Evolutionary conservation across 2,329 filamentous ascomycete genomes (phyloP).

Genomic region (Hypoxylon sp.): DNA sequence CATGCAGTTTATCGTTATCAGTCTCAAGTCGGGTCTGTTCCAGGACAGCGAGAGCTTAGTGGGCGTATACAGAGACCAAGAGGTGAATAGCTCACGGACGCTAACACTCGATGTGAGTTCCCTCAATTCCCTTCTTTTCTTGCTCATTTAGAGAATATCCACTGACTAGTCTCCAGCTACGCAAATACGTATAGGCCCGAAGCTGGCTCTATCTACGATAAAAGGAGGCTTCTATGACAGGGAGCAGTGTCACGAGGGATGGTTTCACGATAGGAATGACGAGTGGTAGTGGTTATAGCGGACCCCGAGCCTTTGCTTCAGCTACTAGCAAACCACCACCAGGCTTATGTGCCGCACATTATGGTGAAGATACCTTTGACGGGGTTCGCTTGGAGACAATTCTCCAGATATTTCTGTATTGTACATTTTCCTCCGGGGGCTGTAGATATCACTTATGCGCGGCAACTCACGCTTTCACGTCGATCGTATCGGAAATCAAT

Average conservation of each 20-base stretch:
- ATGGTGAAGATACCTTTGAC: constrained; percentile 23
- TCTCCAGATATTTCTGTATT: constrained; percentile 24
- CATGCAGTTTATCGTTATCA: constrained; percentile 99
- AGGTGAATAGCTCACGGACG: constrained; percentile 89
- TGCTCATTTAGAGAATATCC: background rate
- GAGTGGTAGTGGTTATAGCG: background rate
- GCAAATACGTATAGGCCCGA: constrained; percentile 47
- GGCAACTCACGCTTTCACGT: constrained; percentile 11
- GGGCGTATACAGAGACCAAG: constrained; percentile 95
- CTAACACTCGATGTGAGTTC: constrained; percentile 92
- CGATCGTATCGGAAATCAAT: background rate
- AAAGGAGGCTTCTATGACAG: constrained; percentile 3
- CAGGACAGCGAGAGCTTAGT: constrained; percentile 96
- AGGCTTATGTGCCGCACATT: background rate
- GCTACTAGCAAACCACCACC: background rate
- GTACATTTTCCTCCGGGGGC: constrained; percentile 11
- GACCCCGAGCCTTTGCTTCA: background rate
- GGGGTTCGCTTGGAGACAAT: constrained; percentile 19
- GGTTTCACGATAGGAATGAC: constrained; percentile 34
- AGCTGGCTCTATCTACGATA: constrained; percentile 4
- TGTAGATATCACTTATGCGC: constrained; percentile 27
- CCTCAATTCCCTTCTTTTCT: background rate
- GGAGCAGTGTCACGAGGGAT: constrained; percentile 28
- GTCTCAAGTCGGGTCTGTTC: constrained; percentile 93
- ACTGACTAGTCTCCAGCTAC: constrained; percentile 47